Evolutionary conservation across 169 alveolate genomes (phyloP).

Genomic region (Pseudocohnilembus persalinus): DNA sequence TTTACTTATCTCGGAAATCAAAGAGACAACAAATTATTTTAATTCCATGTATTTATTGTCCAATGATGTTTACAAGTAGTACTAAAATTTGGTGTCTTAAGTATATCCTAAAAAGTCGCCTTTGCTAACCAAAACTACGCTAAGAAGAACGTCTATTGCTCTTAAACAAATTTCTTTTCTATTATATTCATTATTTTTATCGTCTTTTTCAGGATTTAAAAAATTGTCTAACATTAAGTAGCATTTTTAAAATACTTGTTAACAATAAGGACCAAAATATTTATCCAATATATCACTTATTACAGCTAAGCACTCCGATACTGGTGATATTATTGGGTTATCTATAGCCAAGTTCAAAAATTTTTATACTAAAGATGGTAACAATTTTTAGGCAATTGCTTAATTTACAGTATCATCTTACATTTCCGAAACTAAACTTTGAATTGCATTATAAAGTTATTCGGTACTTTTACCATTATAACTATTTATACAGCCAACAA

Average conservation of each 20-base stretch:
- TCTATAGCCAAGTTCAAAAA: not conserved
- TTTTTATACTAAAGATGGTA: not conserved
- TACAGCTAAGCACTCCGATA: not conserved
- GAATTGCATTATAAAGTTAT: not conserved
- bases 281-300: not conserved
- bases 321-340: not conserved
- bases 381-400: not conserved
- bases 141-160: not conserved
- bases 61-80: not conserved
- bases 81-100: not conserved
- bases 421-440: not conserved
- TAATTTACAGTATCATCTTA: not conserved
- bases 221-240: not conserved
- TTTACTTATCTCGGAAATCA: not conserved
- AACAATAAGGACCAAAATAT: not conserved
- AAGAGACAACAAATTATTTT: not conserved
- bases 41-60: not conserved
- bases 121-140: not conserved
- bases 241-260: no score
- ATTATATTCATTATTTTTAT: not conserved
- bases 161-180: not conserved
- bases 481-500: no score
- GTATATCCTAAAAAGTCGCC: not conserved
- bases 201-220: not conserved
- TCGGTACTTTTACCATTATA: not conserved